Conservation (phyloP, 148 eudicot species). For the Camellia japonica region DNA sequence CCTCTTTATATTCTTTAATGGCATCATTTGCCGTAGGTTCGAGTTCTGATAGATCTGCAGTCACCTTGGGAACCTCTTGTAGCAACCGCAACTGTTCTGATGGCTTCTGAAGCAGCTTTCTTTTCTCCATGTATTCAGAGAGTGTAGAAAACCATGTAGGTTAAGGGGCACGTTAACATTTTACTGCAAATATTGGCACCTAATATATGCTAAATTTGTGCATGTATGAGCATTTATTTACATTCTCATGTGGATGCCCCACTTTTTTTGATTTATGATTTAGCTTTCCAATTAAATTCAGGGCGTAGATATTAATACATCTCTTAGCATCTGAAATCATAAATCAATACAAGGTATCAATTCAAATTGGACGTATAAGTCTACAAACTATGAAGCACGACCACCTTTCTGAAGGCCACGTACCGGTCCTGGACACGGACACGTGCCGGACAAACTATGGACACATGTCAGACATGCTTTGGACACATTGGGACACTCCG, state of each 20-base stretch:
- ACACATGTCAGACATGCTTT: too few relatives aligned
- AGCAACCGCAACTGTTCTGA: slow-evolving; percentile 49
- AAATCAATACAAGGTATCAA: not conserved
- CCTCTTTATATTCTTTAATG: slow-evolving; percentile 6
- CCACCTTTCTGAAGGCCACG: too few relatives aligned
- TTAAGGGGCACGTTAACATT: slow-evolving; percentile 38
- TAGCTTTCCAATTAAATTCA: too few relatives aligned
- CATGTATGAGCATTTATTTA: not conserved
- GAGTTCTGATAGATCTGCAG: slow-evolving; percentile 40
- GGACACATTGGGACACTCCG: too few relatives aligned
- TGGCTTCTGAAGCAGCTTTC: slow-evolving; percentile 38
- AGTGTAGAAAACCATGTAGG: slow-evolving; percentile 32
- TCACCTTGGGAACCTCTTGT: slow-evolving; percentile 42
- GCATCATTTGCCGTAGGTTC: slow-evolving; percentile 24
- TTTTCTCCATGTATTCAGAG: slow-evolving; percentile 36
- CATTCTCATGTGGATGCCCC: not conserved
- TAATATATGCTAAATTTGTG: not conserved
- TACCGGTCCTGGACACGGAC: too few relatives aligned
- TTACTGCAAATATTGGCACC: not conserved
- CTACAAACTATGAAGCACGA: too few relatives aligned
- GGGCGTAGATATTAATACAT: too few relatives aligned
- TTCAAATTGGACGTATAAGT: not conserved
- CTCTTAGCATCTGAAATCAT: not conserved
- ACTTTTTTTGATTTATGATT: not conserved
- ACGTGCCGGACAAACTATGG: too few relatives aligned